Evolutionary conservation across 805 yeast species (phyloP).

Genomic region (Starmerella scarabaei): DNA sequence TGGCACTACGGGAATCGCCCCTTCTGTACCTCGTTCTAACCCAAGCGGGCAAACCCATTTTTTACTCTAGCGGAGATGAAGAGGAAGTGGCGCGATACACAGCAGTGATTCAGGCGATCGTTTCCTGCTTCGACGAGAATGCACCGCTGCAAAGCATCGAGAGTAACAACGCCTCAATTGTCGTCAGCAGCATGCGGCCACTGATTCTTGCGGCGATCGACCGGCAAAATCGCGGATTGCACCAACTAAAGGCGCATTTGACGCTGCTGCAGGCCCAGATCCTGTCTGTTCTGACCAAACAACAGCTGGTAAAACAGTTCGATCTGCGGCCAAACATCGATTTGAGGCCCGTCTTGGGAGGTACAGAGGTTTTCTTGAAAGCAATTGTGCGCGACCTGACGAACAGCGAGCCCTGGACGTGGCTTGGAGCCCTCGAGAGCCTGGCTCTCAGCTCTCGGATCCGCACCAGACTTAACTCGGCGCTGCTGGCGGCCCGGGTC

Average conservation of each 20-base stretch:
- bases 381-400: slow-evolving; percentile 44
- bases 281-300: slow-evolving; percentile 70
- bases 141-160: slow-evolving; percentile 34
- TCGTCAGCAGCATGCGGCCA: slow-evolving; percentile 52
- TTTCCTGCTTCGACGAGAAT: slow-evolving; percentile 18
- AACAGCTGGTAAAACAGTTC: slow-evolving; percentile 58
- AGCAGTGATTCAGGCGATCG: slow-evolving; percentile 23
- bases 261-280: slow-evolving; percentile 63
- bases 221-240: slow-evolving; percentile 27
- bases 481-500: slow-evolving; percentile 37
- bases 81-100: slow-evolving; percentile 17
- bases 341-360: slow-evolving; percentile 58
- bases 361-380: slow-evolving; percentile 62
- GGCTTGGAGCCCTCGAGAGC: slow-evolving; percentile 55
- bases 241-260: slow-evolving; percentile 47
- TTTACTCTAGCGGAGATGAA: slow-evolving; percentile 17
- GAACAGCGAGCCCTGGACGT: slow-evolving; percentile 43
- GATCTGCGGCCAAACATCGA: slow-evolving; percentile 67
- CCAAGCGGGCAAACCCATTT: slow-evolving; percentile 22
- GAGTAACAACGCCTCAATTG: slow-evolving; percentile 37
- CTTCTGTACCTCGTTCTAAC: slow-evolving; percentile 20
- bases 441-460: slow-evolving; percentile 44
- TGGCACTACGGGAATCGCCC: no score
- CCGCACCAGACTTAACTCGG: slow-evolving; percentile 45
- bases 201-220: slow-evolving; percentile 57